Conservation (phyloP, 352 stramenopile genomes). For the Phytophthora sansomeana region DNA sequence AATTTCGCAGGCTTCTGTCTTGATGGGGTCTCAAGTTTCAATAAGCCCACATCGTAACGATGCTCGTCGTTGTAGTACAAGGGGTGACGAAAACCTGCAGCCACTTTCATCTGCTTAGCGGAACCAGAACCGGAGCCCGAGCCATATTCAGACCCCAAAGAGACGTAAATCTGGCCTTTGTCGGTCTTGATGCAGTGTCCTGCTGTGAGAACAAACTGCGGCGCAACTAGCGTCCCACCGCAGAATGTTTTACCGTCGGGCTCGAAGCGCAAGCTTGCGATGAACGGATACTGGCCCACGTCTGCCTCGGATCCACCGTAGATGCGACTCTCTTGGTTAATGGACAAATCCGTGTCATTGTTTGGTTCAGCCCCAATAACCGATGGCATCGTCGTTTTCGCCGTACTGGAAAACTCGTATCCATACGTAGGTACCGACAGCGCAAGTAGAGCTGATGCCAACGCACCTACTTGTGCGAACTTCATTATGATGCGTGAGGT, state of each 20-base stretch:
- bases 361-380: neutral
- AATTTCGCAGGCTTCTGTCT: conserved; percentile 34
- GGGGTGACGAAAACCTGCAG: conserved; percentile 21
- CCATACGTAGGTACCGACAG: neutral
- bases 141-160: conserved; percentile 27
- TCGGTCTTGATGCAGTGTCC: conserved; percentile 67
- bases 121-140: conserved; percentile 13
- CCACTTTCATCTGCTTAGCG: conserved; percentile 30
- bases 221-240: conserved; percentile 60
- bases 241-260: conserved; percentile 57
- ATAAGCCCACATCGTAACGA: conserved; percentile 48
- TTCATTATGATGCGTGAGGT: conserved; percentile 2
- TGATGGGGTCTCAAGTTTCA: conserved; percentile 49
- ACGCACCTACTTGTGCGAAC: neutral
- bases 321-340: conserved; percentile 58
- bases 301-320: conserved; percentile 68
- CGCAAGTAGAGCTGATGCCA: neutral
- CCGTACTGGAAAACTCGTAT: conserved; percentile 11
- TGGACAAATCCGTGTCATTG: conserved; percentile 19
- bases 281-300: conserved; percentile 57
- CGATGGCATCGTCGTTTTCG: neutral
- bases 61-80: conserved; percentile 27
- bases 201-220: conserved; percentile 70
- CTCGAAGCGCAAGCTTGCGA: conserved; percentile 58
- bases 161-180: conserved; percentile 24